Percentiles rank a stretch among this genome's conserved stretches.
Evolutionary conservation across 2,329 filamentous ascomycete species (phyloP).

Genomic region (Diaporthe destruens): DNA sequence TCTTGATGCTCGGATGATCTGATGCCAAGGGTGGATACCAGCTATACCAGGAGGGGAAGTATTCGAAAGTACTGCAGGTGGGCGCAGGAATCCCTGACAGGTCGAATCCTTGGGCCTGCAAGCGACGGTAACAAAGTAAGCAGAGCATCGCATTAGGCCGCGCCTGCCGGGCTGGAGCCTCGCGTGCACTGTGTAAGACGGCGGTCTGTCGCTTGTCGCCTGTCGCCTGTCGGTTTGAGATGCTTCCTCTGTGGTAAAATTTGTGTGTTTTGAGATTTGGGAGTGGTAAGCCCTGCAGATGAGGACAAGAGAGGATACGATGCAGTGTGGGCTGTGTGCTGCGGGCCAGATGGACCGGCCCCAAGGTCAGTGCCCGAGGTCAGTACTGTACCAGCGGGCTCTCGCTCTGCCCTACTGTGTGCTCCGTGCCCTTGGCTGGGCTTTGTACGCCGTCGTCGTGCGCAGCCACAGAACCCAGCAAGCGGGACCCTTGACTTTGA

Average conservation of each 20-base stretch:
- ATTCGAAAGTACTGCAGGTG: not conserved
- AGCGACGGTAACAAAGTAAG: slow-evolving; percentile 8
- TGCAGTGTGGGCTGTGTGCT: no score
- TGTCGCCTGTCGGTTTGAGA: slow-evolving; percentile 1
- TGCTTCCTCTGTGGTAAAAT: not conserved
- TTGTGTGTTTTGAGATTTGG: not conserved
- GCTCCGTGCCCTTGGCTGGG: no score
- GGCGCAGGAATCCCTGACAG: slow-evolving; percentile 23
- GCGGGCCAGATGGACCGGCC: no score
- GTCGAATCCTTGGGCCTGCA: slow-evolving; percentile 24
- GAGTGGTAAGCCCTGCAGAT: not conserved
- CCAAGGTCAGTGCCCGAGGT: no score
- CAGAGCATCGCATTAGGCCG: slow-evolving; percentile 29
- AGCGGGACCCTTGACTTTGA: slow-evolving; percentile 19
- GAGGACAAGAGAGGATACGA: not conserved
- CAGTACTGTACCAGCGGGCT: no score
- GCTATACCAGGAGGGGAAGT: not conserved
- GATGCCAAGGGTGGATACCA: slow-evolving; percentile 21
- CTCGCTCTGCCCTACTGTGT: not conserved
- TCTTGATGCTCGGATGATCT: not conserved
- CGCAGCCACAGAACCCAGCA: slow-evolving; percentile 9
- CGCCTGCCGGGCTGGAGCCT: slow-evolving; percentile 6
- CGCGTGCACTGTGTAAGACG: slow-evolving; percentile 23
- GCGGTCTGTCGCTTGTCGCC: not conserved
- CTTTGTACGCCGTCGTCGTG: not conserved